Base-by-base conservation (phyloP, 441 rosid species). In the Adansonia gregorii region DNA sequence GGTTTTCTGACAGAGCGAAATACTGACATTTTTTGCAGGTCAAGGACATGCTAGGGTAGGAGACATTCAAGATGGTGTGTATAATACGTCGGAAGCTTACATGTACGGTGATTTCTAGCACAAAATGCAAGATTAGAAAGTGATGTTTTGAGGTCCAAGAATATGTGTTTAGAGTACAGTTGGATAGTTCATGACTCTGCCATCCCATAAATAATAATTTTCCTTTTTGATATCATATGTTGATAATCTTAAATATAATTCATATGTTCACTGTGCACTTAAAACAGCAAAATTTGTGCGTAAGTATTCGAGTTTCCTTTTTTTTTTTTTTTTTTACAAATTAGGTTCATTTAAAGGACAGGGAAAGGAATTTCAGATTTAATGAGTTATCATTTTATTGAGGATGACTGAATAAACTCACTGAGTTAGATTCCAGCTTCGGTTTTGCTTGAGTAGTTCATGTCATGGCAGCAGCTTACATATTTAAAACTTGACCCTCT, bases 51-150 rank as follows among this genome's bases (percentile, higher is more conserved):
- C 6, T n/a, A 17, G 12, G 45, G 8, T 67, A 24, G 80, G 82
- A 80, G 74, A 66, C 24, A 11, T 60, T 56, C 35, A 65, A 61
- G 49, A 68, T 15, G 10, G 10, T 60, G 31, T 69, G 65, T 51
- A 41, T 39, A 60, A 74, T 78, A 78, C 61, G 61, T 65, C 35
- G 76, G 61, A 70, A 58, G 78, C 78, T 68, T 63, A 76, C 74
- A 19, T 84, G 85, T 86, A 86, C 67, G 82, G 76, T 76, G 85
- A 51, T 77, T 82, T 82, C 81, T 78, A 72, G 78, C 35, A 74
- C 82, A 74, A 73, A 76, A 68, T 68, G 75, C 82, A 82, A 84
- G 73, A 24, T 51, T 69, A 69, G 84, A 61, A 76, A 82, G 78
- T 74, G 81, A 81, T 76, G 51, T 58, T 77, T 51, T 80, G 41